Conservation (phyloP, 129 eudicot genomes). For the Oenanthe sinensis region DNA sequence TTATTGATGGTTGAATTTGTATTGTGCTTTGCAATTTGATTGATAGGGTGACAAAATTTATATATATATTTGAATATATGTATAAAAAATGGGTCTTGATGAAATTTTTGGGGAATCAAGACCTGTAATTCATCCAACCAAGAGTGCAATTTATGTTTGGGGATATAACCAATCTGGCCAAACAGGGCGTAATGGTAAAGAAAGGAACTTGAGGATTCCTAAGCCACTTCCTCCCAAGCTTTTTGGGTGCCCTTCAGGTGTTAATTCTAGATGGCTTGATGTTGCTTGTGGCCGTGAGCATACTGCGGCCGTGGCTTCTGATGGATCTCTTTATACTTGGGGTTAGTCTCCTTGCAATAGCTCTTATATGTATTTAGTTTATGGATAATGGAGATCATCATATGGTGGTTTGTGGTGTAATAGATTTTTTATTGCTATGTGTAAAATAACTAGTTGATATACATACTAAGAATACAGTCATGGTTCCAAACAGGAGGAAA, state of each 20-base stretch:
- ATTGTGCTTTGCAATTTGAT: neutral
- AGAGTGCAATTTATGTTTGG: slow-evolving; percentile 91
- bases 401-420: neutral
- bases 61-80: neutral
- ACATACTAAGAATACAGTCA: neutral
- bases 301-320: slow-evolving; percentile 90
- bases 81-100: slow-evolving; percentile 55
- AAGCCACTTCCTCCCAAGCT: slow-evolving; percentile 83
- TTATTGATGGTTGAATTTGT: slow-evolving; percentile 3
- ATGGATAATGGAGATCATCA: neutral
- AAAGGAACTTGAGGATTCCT: slow-evolving; percentile 72
- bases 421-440: neutral
- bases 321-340: slow-evolving; percentile 96
- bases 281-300: slow-evolving; percentile 94
- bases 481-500: slow-evolving; percentile 60
- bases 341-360: slow-evolving; percentile 40
- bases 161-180: slow-evolving; percentile 94
- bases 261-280: slow-evolving; percentile 78
- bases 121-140: slow-evolving; percentile 45
- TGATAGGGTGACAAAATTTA: neutral
- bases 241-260: slow-evolving; percentile 83
- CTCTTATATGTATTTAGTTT: neutral
- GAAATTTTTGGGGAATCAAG: slow-evolving; percentile 77
- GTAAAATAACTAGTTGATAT: neutral
- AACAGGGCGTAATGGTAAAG: slow-evolving; percentile 71